Conservation (phyloP, 345 rosid species). For the Streptanthus diversifolius region DNA sequence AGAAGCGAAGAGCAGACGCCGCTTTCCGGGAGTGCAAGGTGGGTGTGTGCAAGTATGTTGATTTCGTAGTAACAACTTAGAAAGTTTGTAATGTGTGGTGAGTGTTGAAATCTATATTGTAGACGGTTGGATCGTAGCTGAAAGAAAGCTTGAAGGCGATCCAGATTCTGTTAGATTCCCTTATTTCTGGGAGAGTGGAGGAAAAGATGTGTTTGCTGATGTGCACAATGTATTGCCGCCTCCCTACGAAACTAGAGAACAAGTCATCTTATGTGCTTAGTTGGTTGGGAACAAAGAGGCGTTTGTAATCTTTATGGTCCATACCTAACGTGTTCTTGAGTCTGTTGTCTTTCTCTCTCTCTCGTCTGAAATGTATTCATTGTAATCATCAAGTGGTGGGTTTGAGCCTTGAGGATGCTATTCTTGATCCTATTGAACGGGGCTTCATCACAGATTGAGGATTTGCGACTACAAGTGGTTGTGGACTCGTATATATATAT, state of each 20-base stretch:
- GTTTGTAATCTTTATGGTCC: neutral
- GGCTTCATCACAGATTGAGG: neutral
- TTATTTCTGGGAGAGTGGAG: slow-evolving; percentile 38
- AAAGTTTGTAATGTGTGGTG: neutral
- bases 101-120: slow-evolving; percentile 25
- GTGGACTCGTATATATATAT: neutral
- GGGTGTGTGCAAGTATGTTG: slow-evolving; percentile 41
- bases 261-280: slow-evolving; percentile 44
- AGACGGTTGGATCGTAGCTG: slow-evolving; percentile 76
- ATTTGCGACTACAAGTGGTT: neutral
- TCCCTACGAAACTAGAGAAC: slow-evolving; percentile 43
- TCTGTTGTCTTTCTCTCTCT: neutral
- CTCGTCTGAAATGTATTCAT: neutral
- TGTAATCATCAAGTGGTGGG: neutral
- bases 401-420: neutral
- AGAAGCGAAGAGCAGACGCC: slow-evolving; percentile 89
- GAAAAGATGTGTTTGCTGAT: slow-evolving; percentile 55
- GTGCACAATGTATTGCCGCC: slow-evolving; percentile 54
- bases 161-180: slow-evolving; percentile 75
- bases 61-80: neutral
- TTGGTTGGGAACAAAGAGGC: neutral
- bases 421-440: neutral
- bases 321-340: neutral
- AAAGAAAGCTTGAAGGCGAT: slow-evolving; percentile 71
- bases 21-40: slow-evolving; percentile 73